phyloP scores from a whole-genome alignment of 805 yeast species.

The Kazachstania viticola region DNA sequence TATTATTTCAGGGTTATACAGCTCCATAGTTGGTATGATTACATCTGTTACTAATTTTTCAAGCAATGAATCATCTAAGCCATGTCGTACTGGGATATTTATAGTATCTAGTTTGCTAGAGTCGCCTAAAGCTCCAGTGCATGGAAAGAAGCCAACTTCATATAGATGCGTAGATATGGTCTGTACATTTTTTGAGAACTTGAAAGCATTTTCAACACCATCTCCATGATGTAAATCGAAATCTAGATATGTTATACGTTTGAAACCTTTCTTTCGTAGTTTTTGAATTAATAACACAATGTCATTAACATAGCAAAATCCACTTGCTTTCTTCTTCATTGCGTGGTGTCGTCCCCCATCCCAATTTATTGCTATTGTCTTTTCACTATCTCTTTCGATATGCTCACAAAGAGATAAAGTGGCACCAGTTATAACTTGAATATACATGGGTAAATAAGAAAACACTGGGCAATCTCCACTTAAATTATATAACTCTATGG shows the following conservation, averaged over 20 bases:
- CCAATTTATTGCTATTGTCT: conserved; percentile 50
- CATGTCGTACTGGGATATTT: conserved; percentile 48
- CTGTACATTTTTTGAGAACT: conserved; percentile 40
- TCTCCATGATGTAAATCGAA: conserved; percentile 74
- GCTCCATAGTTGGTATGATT: conserved; percentile 31
- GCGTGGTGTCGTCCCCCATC: conserved; percentile 75
- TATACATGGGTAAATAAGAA: conserved; percentile 40
- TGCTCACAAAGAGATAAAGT: conserved; percentile 39
- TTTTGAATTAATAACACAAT: conserved; percentile 44
- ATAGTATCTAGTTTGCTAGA: conserved; percentile 31
- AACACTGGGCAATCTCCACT: conserved; percentile 56
- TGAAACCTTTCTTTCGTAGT: conserved; percentile 34
- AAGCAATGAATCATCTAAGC: conserved; percentile 39
- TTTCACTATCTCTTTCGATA: conserved; percentile 13
- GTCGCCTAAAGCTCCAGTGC: conserved; percentile 42
- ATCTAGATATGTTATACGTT: conserved; percentile 49
- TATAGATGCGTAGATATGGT: conserved; percentile 54
- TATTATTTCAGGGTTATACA: conserved; percentile 38
- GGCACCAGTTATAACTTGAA: conserved; percentile 42
- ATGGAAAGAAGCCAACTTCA: conserved; percentile 65
- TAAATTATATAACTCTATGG: conserved; percentile 34
- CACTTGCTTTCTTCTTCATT: conserved; percentile 41
- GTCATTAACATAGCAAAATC: conserved; percentile 68
- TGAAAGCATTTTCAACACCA: conserved; percentile 61
- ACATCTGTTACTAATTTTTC: conserved; percentile 29